A percentile compares a stretch with the other conserved stretches of the same genome.
Evolutionary conservation across 768 basidiomycete genomes (phyloP).

Genomic region (Kwoniella mangroviensis): DNA sequence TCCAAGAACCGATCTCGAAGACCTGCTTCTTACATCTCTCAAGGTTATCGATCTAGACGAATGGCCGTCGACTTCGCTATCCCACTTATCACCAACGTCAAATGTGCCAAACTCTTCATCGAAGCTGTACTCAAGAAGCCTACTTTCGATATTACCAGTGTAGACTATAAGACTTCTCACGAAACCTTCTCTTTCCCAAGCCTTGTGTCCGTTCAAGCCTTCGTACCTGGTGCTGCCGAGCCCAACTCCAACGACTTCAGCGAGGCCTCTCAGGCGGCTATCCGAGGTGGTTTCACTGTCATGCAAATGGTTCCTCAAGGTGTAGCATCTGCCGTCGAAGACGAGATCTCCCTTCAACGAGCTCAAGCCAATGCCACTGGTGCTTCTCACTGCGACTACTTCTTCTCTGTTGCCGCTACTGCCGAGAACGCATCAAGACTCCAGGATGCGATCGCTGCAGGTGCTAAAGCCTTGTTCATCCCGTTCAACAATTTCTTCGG

Average conservation of each 20-base stretch:
- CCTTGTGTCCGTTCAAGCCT: constrained; percentile 83
- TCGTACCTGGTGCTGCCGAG: constrained; percentile 73
- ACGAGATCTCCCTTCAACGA: constrained; percentile 70
- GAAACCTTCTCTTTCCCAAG: constrained; percentile 89
- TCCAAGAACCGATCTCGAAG: constrained; percentile 97
- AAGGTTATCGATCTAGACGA: constrained; percentile 93
- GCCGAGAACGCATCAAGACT: constrained; percentile 65
- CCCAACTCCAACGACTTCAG: constrained; percentile 67
- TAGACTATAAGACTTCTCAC: constrained; percentile 95
- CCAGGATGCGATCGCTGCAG: constrained; percentile 73
- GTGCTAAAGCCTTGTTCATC: constrained; percentile 84
- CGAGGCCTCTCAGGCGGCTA: constrained; percentile 75
- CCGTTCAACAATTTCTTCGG: constrained; percentile 66
- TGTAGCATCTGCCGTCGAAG: constrained; percentile 67
- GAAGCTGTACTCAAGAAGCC: constrained; percentile 76
- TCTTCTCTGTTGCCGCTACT: constrained; percentile 77
- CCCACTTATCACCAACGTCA: constrained; percentile 96
- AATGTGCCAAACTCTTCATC: constrained; percentile 93
- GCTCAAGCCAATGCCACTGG: constrained; percentile 70
- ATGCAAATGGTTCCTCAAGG: constrained; percentile 78
- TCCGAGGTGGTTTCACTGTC: constrained; percentile 89
- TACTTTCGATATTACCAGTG: constrained; percentile 83
- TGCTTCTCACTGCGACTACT: constrained; percentile 82
- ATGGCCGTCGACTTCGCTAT: constrained; percentile 99
- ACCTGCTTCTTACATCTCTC: constrained; percentile 94